These are phyloP conservation scores for Nephelium lappaceum DNA, from an alignment of 345 rosid species.

Conservation along the genomic window DNA sequence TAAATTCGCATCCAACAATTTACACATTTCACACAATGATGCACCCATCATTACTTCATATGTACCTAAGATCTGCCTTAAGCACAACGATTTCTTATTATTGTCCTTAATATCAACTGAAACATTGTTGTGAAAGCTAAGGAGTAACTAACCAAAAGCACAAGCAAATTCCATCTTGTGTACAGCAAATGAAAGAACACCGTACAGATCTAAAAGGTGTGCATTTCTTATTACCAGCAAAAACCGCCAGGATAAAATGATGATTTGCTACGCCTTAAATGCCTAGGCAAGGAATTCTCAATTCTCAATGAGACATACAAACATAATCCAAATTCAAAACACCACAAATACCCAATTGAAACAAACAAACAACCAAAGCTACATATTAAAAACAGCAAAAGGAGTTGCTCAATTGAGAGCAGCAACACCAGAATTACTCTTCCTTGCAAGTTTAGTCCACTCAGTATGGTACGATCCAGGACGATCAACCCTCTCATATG, in stretches of 20 bases:
- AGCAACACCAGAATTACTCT: constrained; percentile 47
- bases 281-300: constrained; percentile 10
- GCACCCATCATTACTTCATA: neutral
- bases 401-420: constrained; percentile 53
- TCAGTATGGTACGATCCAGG: constrained; percentile 83
- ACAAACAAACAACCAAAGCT: constrained; percentile 26
- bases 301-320: constrained; percentile 21
- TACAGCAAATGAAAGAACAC: neutral
- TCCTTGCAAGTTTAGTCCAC: constrained; percentile 86
- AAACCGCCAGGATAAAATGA: constrained; percentile 31
- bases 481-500: constrained; percentile 89
- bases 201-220: constrained; percentile 29
- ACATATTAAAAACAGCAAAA: neutral
- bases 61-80: too few species aligned
- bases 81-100: neutral
- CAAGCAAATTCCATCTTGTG: neutral
- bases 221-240: constrained; percentile 51
- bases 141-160: neutral
- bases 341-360: constrained; percentile 23
- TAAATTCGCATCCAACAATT: neutral
- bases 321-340: constrained; percentile 27
- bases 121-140: neutral
- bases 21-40: neutral
- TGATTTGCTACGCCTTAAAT: constrained; percentile 32
- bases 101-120: neutral